Evolutionary conservation across 2,329 filamentous ascomycete genomes (phyloP).

Genomic region (Fusarium continuum): DNA sequence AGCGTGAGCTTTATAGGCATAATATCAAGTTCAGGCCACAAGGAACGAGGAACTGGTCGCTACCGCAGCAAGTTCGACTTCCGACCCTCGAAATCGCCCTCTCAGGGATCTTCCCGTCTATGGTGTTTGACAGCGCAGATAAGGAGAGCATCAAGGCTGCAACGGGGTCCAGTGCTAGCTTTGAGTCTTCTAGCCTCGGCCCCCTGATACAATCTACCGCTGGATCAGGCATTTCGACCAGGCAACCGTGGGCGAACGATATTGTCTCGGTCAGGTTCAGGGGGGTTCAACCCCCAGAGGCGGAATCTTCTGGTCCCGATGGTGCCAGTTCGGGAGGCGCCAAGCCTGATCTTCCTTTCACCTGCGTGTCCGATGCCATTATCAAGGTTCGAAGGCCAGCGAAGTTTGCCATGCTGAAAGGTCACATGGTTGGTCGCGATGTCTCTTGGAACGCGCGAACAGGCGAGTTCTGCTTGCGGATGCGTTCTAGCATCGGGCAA

Average conservation of each 20-base stretch:
- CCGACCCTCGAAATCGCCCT: slow-evolving; percentile 61
- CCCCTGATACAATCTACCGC: slow-evolving; percentile 37
- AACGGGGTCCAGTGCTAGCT: neutral
- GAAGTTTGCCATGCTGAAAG: slow-evolving; percentile 64
- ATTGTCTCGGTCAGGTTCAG: slow-evolving; percentile 67
- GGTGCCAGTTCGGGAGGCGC: neutral
- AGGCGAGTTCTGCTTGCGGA: slow-evolving; percentile 70
- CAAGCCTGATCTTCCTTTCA: slow-evolving; percentile 40
- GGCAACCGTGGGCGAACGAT: slow-evolving; percentile 66
- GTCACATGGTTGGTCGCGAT: slow-evolving; percentile 63
- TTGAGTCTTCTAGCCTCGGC: slow-evolving; percentile 34
- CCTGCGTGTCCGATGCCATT: slow-evolving; percentile 61
- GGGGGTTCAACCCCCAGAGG: slow-evolving; percentile 49
- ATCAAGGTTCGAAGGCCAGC: slow-evolving; percentile 62
- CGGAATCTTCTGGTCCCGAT: slow-evolving; percentile 20
- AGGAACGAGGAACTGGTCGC: slow-evolving; percentile 49
- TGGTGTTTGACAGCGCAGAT: slow-evolving; percentile 43
- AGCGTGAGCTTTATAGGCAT: slow-evolving; percentile 57
- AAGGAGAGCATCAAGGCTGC: slow-evolving; percentile 19
- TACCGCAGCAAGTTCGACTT: slow-evolving; percentile 56
- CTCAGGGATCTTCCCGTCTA: slow-evolving; percentile 55
- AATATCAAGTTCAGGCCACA: slow-evolving; percentile 53
- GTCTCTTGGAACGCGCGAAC: slow-evolving; percentile 67
- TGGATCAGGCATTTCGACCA: slow-evolving; percentile 34
- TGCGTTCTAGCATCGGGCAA: slow-evolving; percentile 67